Evolutionary conservation across 495 filamentous ascomycete genomes (phyloP).

Genomic region (Penicillium salamii): DNA sequence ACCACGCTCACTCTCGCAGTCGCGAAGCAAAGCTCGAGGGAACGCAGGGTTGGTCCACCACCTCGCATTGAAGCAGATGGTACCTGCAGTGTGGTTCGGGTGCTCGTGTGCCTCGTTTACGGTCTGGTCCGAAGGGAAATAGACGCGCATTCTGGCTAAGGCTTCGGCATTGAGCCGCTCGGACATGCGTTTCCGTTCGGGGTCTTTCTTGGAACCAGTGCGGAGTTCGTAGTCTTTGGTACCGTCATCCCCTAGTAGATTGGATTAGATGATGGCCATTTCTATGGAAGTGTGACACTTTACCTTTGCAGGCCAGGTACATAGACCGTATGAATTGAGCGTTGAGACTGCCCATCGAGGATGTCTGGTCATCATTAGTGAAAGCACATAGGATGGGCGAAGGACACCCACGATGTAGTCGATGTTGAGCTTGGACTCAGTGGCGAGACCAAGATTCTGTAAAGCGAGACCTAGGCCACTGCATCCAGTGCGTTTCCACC

Average conservation of each 20-base stretch:
- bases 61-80: slow-evolving; percentile 69
- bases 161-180: slow-evolving; percentile 27
- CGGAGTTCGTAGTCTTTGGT: slow-evolving; percentile 53
- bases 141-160: slow-evolving; percentile 61
- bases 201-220: slow-evolving; percentile 21
- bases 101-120: slow-evolving; percentile 62
- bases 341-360: slow-evolving; percentile 76
- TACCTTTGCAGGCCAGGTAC: slow-evolving; percentile 75
- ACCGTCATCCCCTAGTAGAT: slow-evolving; percentile 54
- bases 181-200: slow-evolving; percentile 9
- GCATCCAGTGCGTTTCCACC: slow-evolving; percentile 63
- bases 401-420: slow-evolving; percentile 54
- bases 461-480: slow-evolving; percentile 66
- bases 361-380: slow-evolving; percentile 48
- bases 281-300: not conserved
- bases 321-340: slow-evolving; percentile 64
- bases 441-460: slow-evolving; percentile 50
- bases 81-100: slow-evolving; percentile 58
- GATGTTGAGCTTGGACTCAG: slow-evolving; percentile 47
- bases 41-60: slow-evolving; percentile 68
- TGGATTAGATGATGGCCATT: not conserved
- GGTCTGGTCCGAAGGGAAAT: slow-evolving; percentile 78
- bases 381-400: not conserved
- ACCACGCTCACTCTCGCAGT: slow-evolving; percentile 66
- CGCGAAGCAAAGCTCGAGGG: slow-evolving; percentile 65